Conservation (phyloP, 805 yeast genomes). For the Cyberlindnera amylophila region DNA sequence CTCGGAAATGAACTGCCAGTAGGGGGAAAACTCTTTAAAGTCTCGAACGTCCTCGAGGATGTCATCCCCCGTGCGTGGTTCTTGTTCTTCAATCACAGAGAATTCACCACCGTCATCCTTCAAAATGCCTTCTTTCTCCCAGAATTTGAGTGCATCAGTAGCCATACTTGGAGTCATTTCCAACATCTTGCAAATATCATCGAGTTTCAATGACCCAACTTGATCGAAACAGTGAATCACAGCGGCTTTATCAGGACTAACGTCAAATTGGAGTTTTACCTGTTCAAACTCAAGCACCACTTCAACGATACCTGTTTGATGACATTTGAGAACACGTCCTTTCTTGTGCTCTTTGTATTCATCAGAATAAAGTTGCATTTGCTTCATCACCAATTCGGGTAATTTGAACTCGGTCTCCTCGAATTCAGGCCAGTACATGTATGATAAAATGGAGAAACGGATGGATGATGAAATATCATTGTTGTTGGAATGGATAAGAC, state of each 20-base stretch:
- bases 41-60: neutral
- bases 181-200: conserved; percentile 32
- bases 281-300: conserved; percentile 55
- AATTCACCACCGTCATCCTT: conserved; percentile 27
- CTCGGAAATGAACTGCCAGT: conserved; percentile 49
- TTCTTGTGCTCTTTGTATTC: conserved; percentile 42
- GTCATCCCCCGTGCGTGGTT: neutral
- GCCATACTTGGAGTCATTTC: conserved; percentile 42
- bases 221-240: conserved; percentile 49
- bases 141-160: conserved; percentile 43
- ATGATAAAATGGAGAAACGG: conserved; percentile 65
- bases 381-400: conserved; percentile 42
- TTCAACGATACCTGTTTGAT: conserved; percentile 58
- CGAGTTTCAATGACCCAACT: conserved; percentile 25
- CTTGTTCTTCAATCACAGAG: conserved; percentile 13
- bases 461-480: conserved; percentile 28
- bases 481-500: conserved; percentile 29
- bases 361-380: conserved; percentile 41
- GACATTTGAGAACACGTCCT: conserved; percentile 55
- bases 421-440: conserved; percentile 71
- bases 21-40: conserved; percentile 11
- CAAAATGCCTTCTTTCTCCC: conserved; percentile 62
- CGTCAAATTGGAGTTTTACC: conserved; percentile 39
- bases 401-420: conserved; percentile 31
- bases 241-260: conserved; percentile 67